phyloP scores from a whole-genome alignment of 2,329 filamentous ascomycete genomes.

The Westerdykella sp. region DNA sequence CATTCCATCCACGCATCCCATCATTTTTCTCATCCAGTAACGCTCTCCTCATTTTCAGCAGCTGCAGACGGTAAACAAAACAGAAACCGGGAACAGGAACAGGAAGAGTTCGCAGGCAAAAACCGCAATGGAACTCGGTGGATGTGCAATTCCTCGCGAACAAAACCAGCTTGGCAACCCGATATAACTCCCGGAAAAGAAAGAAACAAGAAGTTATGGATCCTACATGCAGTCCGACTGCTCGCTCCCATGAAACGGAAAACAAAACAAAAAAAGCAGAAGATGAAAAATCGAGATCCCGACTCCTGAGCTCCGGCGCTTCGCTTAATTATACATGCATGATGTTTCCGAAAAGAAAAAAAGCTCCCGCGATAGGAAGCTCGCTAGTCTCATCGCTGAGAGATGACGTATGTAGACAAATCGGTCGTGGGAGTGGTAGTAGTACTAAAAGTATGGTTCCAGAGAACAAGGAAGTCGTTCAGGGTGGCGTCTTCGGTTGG shows the following conservation, averaged over 20 bases:
- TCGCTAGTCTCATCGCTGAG: not conserved
- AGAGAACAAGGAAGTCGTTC: slow-evolving; percentile 4
- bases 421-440: too few species aligned
- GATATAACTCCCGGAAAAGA: not conserved
- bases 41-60: too few species aligned
- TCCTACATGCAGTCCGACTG: too few species aligned
- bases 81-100: too few species aligned
- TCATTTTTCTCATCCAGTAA: too few species aligned
- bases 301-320: not conserved
- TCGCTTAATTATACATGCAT: not conserved
- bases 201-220: not conserved
- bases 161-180: not conserved
- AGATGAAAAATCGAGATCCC: not conserved
- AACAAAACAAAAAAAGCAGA: too few species aligned
- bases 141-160: not conserved
- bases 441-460: too few species aligned
- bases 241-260: too few species aligned
- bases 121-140: not conserved
- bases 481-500: slow-evolving; percentile 22
- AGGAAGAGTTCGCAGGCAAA: too few species aligned
- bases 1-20: too few species aligned
- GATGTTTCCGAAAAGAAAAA: not conserved
- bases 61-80: too few species aligned
- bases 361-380: not conserved
- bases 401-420: not conserved